Conservation (phyloP, 768 basidiomycete genomes). For the Leccinum sublutescens region DNA sequence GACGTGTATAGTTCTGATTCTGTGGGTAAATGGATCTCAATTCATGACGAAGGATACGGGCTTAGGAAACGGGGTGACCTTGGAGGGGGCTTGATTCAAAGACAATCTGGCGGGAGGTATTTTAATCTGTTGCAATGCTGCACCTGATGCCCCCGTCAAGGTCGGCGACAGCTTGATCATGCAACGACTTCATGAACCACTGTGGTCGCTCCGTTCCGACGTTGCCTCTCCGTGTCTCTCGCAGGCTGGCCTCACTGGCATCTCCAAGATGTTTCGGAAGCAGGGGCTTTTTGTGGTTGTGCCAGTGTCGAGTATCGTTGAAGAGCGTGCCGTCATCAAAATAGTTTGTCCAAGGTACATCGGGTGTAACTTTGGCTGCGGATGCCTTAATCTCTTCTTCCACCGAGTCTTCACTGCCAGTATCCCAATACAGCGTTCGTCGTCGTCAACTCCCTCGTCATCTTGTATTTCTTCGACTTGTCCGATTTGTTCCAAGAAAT, state of each 20-base stretch:
- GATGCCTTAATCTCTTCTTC: not conserved
- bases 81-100: constrained; percentile 7
- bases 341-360: constrained; percentile 11
- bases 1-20: constrained; percentile 17
- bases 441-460: constrained; percentile 19
- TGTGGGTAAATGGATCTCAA: constrained; percentile 7
- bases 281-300: constrained; percentile 45
- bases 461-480: not conserved
- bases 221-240: constrained; percentile 35
- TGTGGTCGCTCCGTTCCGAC: constrained; percentile 44
- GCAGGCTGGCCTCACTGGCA: constrained; percentile 32
- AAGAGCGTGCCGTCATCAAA: constrained; percentile 44
- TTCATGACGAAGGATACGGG: not conserved
- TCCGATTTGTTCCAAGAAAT: too few species aligned
- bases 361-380: not conserved
- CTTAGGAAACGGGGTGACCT: constrained; percentile 7
- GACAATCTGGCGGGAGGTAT: constrained; percentile 44
- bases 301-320: constrained; percentile 60
- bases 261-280: constrained; percentile 55
- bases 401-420: constrained; percentile 15
- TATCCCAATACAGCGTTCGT: constrained; percentile 19
- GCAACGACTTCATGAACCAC: constrained; percentile 53
- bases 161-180: constrained; percentile 54
- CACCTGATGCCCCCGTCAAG: constrained; percentile 61
- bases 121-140: constrained; percentile 48